A percentile compares a stretch with the other conserved stretches of the same genome.
Conservation (phyloP, 2,329 filamentous ascomycete species). For the Phialocephala subalpina region DNA sequence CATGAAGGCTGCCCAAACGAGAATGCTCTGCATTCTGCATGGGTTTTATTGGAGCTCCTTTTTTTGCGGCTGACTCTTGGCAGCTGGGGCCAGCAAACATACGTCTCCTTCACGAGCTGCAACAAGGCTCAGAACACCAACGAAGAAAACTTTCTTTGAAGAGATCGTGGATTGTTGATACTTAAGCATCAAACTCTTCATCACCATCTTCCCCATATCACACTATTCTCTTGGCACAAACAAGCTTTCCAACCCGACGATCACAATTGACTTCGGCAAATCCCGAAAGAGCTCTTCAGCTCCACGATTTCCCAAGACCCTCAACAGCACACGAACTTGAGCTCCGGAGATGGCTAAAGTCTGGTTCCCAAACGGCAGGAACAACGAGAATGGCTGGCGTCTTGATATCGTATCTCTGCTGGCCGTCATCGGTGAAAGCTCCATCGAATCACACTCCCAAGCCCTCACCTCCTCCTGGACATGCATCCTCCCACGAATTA, state of each 20-base stretch:
- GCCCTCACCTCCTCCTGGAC: slow-evolving; percentile 65
- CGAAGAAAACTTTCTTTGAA: neutral
- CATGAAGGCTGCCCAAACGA: neutral
- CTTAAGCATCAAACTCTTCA: neutral
- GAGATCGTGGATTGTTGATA: neutral
- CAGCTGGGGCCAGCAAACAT: slow-evolving; percentile 1
- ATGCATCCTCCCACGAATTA: slow-evolving; percentile 65
- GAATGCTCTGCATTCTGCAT: neutral
- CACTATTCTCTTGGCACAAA: neutral
- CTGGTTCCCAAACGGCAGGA: slow-evolving; percentile 54
- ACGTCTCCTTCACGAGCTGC: neutral
- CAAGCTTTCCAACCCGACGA: neutral
- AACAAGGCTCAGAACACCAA: neutral
- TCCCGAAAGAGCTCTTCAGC: neutral
- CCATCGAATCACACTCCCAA: slow-evolving; percentile 65
- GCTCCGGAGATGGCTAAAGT: slow-evolving; percentile 24
- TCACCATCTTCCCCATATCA: neutral
- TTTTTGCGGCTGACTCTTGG: slow-evolving; percentile 10
- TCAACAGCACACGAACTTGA: neutral
- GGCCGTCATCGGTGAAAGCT: slow-evolving; percentile 68
- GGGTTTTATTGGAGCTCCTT: neutral
- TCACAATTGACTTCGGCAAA: neutral
- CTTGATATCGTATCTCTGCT: slow-evolving; percentile 70
- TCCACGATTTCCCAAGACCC: neutral
- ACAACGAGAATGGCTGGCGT: slow-evolving; percentile 54